Conservation (phyloP, 2,329 filamentous ascomycete species). For the Exophiala oligosperma region DNA sequence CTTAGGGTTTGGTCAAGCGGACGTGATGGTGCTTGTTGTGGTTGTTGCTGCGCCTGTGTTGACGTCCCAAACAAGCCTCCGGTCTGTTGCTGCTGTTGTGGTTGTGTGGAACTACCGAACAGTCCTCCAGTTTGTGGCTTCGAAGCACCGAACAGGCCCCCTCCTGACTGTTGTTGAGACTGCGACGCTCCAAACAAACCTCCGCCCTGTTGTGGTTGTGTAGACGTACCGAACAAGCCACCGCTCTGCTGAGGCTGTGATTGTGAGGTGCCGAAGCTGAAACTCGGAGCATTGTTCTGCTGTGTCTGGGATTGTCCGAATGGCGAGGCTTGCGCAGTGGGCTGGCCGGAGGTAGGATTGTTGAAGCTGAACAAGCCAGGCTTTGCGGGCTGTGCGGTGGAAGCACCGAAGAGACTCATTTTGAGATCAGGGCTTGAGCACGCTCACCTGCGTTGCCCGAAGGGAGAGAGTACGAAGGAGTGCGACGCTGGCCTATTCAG, state of each 20-base stretch:
- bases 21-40: conserved; percentile 40
- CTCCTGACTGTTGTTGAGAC: conserved; percentile 16
- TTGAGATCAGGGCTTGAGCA: background rate
- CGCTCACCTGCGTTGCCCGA: no score
- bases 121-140: conserved; percentile 29
- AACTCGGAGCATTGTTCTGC: conserved; percentile 13
- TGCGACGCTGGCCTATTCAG: no score
- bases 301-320: conserved; percentile 20
- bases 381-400: conserved; percentile 16
- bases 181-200: conserved; percentile 32
- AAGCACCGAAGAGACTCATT: conserved; percentile 18
- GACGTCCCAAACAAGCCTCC: conserved; percentile 41
- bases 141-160: conserved; percentile 37
- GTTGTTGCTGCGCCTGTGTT: conserved; percentile 33
- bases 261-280: conserved; percentile 19
- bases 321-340: conserved; percentile 12
- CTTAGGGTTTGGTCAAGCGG: conserved; percentile 43
- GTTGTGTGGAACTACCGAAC: conserved; percentile 28
- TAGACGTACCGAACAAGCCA: conserved; percentile 32
- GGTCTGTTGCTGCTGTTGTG: conserved; percentile 31
- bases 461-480: no score
- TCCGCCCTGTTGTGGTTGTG: conserved; percentile 29
- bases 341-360: conserved; percentile 11
- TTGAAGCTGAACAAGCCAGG: conserved; percentile 15
- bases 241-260: conserved; percentile 31